Base-by-base conservation (phyloP, 2,329 filamentous ascomycete genomes). In the Coleophoma eucalyptorum region DNA sequence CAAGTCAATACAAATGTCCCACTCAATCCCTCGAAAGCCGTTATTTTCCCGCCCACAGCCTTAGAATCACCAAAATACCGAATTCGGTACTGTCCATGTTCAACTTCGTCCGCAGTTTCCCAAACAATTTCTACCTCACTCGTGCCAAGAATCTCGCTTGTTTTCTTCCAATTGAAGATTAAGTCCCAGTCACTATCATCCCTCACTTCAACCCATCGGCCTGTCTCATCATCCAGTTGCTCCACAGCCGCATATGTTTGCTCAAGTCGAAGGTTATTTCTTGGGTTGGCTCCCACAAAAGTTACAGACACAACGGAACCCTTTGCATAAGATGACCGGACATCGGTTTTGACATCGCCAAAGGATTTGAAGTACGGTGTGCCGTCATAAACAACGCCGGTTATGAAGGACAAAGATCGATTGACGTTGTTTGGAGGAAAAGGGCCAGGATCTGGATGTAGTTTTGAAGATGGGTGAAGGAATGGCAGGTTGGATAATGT, bases 11-110 rank as follows among this genome's bases (percentile, higher is more conserved):
- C 50, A 67, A 86, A 87, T 48, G 67, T 68, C 44, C 74, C 73
- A 62, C 85, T 88, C 8, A 75, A 74, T 0, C 88, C 89, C 57
- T 88, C 81, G 71, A 96, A 94, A 3, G 79, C 67, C 37, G 72
- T 80, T 37, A 94, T 83, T 1, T 62, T 69, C 0, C 86, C 84
- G 1, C 76, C 80, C 26, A 79, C 63, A 5, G 74, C 74, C 78
- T 92, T 97, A 3, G 82, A 75, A 69, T 97, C 91, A 0, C 93
- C 93, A 69, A 85, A 93, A 65, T 97, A 97, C 70, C 77, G 81
- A 43, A 96, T 69, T 20, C 91, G 75, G 69, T 96, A 97, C 44
- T 78, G 81, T 0, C 92, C 92, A 53, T 55, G 69, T 52, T 76
- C 72, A 18, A 77, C 77, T 55, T 77, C 74, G 49, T 75, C 68